Conservation (phyloP, 2,329 filamentous ascomycete species). For the Sarocladiaceae sp. region DNA sequence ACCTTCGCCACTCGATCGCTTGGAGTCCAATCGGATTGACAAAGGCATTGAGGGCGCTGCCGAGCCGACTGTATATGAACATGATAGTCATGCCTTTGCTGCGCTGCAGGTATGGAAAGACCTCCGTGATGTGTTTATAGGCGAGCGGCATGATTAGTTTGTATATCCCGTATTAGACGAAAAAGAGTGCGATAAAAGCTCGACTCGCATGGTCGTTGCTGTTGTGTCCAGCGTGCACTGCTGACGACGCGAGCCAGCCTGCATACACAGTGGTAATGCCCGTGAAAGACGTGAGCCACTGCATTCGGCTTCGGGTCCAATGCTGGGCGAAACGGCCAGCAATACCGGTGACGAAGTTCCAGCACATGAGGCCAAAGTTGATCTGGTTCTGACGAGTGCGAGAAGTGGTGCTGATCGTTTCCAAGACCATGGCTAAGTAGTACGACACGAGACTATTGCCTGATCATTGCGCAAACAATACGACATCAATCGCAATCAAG, state of each 20-base stretch:
- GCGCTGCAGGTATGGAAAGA: conserved; percentile 11
- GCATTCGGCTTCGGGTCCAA: conserved; percentile 30
- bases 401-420: conserved; percentile 29
- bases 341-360: conserved; percentile 9
- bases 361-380: conserved; percentile 23
- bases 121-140: conserved; percentile 10
- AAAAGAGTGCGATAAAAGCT: conserved; percentile 28
- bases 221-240: conserved; percentile 11
- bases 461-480: conserved; percentile 20
- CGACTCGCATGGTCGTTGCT: conserved; percentile 15
- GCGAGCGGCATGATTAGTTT: conserved; percentile 8
- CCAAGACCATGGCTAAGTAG: conserved; percentile 31
- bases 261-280: conserved; percentile 28
- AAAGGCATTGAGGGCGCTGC: conserved; percentile 31
- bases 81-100: conserved; percentile 16
- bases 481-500: conserved; percentile 11
- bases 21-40: conserved; percentile 39
- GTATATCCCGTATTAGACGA: conserved; percentile 25
- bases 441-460: conserved; percentile 25
- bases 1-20: conserved; percentile 36
- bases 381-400: conserved; percentile 24
- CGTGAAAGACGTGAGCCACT: conserved; percentile 31
- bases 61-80: conserved; percentile 16
- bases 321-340: conserved; percentile 30
- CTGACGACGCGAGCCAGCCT: conserved; percentile 21